Evolutionary conservation across 768 basidiomycete species (phyloP), one percentile per base, ranked within the genome.

Genomic region (Boletus eberwhitei): DNA sequence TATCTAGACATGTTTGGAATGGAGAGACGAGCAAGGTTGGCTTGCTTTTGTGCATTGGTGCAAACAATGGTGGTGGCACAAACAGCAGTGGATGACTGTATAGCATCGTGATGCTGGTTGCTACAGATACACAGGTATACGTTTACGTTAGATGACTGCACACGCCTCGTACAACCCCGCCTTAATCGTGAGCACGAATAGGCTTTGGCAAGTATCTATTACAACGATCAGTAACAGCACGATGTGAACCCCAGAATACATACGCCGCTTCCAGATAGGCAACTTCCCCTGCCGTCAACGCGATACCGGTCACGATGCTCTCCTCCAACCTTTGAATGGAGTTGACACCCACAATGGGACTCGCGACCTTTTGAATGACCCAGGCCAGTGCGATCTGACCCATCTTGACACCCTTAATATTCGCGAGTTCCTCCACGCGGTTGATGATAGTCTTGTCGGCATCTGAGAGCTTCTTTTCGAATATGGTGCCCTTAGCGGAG

Each of bases 311-410:
- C 8, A 67, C 53, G 34, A 74, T 67, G 9, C 59, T 64, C 46
- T 71, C 65, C 44, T 65, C 45, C 22, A 74, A 54, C 24, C 73
- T 60, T 35, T 58, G 41, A 41, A 75, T 55, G n/a, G 65, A 70
- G 59, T 62, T 78, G 17, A 69, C 62, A 8, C 79, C 78, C 8
- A 78, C 69, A 53, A 80, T 79, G 2, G 79, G 79, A 24, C 73
- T 76, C 2, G 72, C 60, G 8, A 77, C 71, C 59, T 80, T 79
- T 26, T 62, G 43, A 6, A 68, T 39, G 2, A 67, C 54, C 80
- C 80, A 81, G 0, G 76, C 73, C 1, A 79, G 50, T 8, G 78
- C 77, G 31, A 79, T 70, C 54, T 79, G 77, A 21, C 72, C 68
- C 80, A 79, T 81, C 46, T 68, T 67, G 53, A 72, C 63, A 1